Evolutionary conservation across 2,329 filamentous ascomycete species (phyloP), one percentile per base, ranked within the genome.

Genomic region (Dactylonectria estremocensis): DNA sequence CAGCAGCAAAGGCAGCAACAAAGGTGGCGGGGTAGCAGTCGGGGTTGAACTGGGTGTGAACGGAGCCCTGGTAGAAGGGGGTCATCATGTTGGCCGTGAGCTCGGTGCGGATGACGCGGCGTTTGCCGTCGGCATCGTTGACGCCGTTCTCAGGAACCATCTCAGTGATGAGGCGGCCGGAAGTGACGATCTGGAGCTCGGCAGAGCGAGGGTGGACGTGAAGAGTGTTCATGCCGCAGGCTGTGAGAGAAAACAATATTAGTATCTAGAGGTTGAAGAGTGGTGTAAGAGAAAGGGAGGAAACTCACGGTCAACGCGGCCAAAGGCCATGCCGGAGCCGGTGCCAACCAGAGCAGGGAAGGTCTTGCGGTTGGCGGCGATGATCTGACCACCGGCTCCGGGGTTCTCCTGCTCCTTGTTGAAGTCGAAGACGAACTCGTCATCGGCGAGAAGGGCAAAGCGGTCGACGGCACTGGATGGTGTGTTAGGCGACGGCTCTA

Each of bases 21-120:
- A 88, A 88, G 20, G 83, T 80, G 61, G 84, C 85, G 40, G 83
- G 77, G 49, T 83, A 80, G 77, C 88, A 89, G 70, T 84, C 80
- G 1, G 87, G 86, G 80, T 90, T 90, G 77, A 83, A 88, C 74
- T 89, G 85, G 8, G 83, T 86, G 78, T 90, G 88, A 22, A 89
- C 75, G 6, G 83, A 81, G 28, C 88, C 88, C 75, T 85, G 83
- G 72, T 85, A 87, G 79, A 89, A 89, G 54, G 86, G 83, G 3
- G 85, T 87, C 79, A 87, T 85, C 77, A 86, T 82, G 77, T 82
- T 82, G 66, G 80, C 76, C 11, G 71, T 72, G 45, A 89, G 76
- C 57, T 79, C 80, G 65, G 80, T 76, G 72, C 78, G 77, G 61
- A 86, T 85, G 49, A 84, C 82, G 70, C 85, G 80, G 22, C 80